These are phyloP conservation scores for Penicillium steckii DNA, from an alignment of 495 filamentous ascomycete genomes.

Conservation along the genomic window DNA sequence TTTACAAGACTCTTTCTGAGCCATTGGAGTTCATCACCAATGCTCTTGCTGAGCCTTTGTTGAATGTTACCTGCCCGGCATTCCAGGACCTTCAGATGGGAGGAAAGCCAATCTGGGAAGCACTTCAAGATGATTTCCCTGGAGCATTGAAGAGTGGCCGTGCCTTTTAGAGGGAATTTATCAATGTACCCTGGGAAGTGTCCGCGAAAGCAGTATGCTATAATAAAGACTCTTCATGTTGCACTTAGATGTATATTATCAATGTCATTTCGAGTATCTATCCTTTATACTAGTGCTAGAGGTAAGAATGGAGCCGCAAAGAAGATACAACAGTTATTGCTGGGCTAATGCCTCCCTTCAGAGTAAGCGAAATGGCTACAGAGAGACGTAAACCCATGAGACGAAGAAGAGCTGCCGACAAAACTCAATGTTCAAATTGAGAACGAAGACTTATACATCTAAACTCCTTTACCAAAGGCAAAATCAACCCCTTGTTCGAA, in stretches of 20 bases:
- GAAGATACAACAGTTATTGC: too few relatives aligned
- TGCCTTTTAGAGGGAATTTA: slow-evolving; percentile 14
- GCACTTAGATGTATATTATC: too few relatives aligned
- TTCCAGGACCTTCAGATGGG: slow-evolving; percentile 37
- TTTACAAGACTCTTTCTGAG: slow-evolving; percentile 36
- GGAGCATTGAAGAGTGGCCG: slow-evolving; percentile 30
- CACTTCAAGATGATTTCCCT: slow-evolving; percentile 32
- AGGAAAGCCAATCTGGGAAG: slow-evolving; percentile 33
- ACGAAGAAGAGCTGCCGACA: background rate
- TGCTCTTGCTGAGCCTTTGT: slow-evolving; percentile 21
- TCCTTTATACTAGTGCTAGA: too few relatives aligned
- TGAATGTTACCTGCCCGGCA: slow-evolving; percentile 35
- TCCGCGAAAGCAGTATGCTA: too few relatives aligned
- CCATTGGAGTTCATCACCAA: slow-evolving; percentile 31
- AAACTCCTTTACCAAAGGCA: too few relatives aligned
- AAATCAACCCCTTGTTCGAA: slow-evolving; percentile 15
- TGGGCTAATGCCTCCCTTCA: too few relatives aligned
- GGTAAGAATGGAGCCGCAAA: too few relatives aligned
- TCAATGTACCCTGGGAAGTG: too few relatives aligned
- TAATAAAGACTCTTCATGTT: too few relatives aligned
- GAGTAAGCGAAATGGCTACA: too few relatives aligned
- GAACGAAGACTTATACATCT: background rate
- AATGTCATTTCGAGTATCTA: too few relatives aligned
- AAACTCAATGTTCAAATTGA: background rate
- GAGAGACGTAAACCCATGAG: too few relatives aligned